phyloP scores from a whole-genome alignment of 1,284 basidiomycete genomes.

The Ustilago vetiveriae region DNA sequence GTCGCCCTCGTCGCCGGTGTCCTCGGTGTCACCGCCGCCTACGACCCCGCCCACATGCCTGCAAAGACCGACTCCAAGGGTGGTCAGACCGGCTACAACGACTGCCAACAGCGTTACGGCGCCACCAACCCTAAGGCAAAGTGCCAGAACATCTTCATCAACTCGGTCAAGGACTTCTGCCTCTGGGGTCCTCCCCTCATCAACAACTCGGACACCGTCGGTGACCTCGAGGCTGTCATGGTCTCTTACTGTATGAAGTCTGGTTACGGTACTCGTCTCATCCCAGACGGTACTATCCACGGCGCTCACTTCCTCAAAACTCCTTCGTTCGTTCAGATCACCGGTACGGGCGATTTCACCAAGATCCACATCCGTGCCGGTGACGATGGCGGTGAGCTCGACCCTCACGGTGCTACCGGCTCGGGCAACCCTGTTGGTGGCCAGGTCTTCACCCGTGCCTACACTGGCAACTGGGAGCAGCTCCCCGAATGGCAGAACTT shows the following conservation, averaged over 20 bases:
- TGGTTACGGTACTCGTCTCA: constrained; percentile 72
- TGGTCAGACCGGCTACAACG: constrained; percentile 64
- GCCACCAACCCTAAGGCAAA: constrained; percentile 51
- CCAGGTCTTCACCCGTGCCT: constrained; percentile 56
- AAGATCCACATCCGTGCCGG: constrained; percentile 62
- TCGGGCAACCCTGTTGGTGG: constrained; percentile 60
- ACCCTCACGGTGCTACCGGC: constrained; percentile 64
- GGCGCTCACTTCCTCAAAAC: constrained; percentile 78
- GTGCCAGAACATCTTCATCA: constrained; percentile 66
- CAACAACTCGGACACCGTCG: constrained; percentile 40
- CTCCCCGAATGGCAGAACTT: constrained; percentile 65
- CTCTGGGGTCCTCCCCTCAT: constrained; percentile 56
- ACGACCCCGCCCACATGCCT: constrained; percentile 55
- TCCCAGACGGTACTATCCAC: constrained; percentile 79
- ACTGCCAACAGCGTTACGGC: constrained; percentile 57
- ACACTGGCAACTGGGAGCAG: constrained; percentile 58
- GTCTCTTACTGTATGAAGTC: constrained; percentile 77
- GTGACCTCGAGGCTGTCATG: constrained; percentile 71
- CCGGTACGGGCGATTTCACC: constrained; percentile 70
- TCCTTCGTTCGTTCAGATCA: constrained; percentile 76
- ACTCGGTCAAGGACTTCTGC: constrained; percentile 64
- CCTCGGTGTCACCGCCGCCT: constrained; percentile 45
- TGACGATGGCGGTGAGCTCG: constrained; percentile 67
- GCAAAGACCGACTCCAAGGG: constrained; percentile 53
- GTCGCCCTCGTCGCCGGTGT: constrained; percentile 47